Evolutionary conservation across 1,139 yeast species (phyloP), one percentile per base, ranked within the genome.

Genomic region (Meyerozyma guilliermondii): DNA sequence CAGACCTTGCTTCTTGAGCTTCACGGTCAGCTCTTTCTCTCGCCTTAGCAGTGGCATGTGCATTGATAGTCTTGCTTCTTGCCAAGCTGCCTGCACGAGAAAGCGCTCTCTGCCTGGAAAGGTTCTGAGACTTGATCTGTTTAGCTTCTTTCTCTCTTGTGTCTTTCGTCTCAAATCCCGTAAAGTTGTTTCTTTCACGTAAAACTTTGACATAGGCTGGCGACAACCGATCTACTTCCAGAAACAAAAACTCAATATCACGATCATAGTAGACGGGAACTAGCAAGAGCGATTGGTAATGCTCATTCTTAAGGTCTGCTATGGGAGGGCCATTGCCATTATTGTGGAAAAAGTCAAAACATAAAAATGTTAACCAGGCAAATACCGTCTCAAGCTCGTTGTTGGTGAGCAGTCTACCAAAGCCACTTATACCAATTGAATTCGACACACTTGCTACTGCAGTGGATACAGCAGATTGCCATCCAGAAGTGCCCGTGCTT

Each of bases 271-370:
- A 80, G 1, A 77, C 81, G 1, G 91, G 88, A 14, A 86, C 68
- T 18, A 84, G 63, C 47, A 83, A 63, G 18, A 87, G 60, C 29
- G 81, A 76, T 56, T 84, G 88, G 56, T 83, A 86, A 34, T 76
- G 76, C 39, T 75, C 79, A 44, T 80, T 79, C 50, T 81, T 83
- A 53, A 87, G 64, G 9, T 77, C 79, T 48, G 76, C 81, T 35
- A 86, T 56, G 0, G 89, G 77, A 0, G 94, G 94, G 0, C 96
- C 96, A 40, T 83, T 84, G 1, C 96, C 96, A 44, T 78, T 82
- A 54, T 86, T 83, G 56, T 87, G 81, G 63, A 88, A 87, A 57
- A 87, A 87, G 46, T 81, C 88, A 42, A 78, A 63, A 47, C 83
- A 78, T 30, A 87, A 63, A 9, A 83, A 71, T 43, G 79, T 71